Base-by-base conservation (phyloP, 1,284 basidiomycete species). In the Cerioporus squamosus region DNA sequence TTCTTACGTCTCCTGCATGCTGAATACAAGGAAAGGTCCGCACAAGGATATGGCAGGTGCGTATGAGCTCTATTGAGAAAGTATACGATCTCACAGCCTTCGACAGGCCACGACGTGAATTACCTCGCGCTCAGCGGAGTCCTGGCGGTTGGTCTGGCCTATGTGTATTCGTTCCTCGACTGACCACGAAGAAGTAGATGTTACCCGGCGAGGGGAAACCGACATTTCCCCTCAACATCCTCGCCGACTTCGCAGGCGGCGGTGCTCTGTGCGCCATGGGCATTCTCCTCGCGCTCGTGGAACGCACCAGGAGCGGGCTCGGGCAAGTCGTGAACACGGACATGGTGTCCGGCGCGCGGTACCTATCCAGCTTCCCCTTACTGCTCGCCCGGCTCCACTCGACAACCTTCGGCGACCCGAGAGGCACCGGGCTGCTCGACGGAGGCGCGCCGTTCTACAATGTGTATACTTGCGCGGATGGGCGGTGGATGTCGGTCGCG, bases 181-280 rank as follows among this genome's bases (percentile, higher is more conserved):
- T 47, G 39, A 24, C 7, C 0, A 47, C 48, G 5, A 17, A 6
- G 43, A 33, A 63, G 33, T 53, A 91, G 89, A 84, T 91, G 79
- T 76, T 92, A n/a, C 87, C 89, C 48, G 87, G 88, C 9, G 74
- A 77, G 15, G 84, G 83, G 9, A 88, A 87, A 64, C 92, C 93
- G 2, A 75, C 76, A 23, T 91, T 90, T 56, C 93, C 93, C 5
- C 71, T 90, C 22, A 94, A 94, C 67, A 71, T 94, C 22, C 78
- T 94, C 1, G 90, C 85, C 24, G 93, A 94, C 69, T 94, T 94
- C 72, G 93, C 88, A 1, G 93, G 93, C 4, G 93, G 93, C 8
- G 90, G 90, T 3, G 72, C 92, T 39, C 82, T 86, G 59, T 93
- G 90, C 66, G 86, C 84, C 0, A 70, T 87, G 20, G 92, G 93